These are phyloP conservation scores for Aegilops bicornis DNA, from an alignment of 176 grass and related monocot species.

Conservation along the genomic window DNA sequence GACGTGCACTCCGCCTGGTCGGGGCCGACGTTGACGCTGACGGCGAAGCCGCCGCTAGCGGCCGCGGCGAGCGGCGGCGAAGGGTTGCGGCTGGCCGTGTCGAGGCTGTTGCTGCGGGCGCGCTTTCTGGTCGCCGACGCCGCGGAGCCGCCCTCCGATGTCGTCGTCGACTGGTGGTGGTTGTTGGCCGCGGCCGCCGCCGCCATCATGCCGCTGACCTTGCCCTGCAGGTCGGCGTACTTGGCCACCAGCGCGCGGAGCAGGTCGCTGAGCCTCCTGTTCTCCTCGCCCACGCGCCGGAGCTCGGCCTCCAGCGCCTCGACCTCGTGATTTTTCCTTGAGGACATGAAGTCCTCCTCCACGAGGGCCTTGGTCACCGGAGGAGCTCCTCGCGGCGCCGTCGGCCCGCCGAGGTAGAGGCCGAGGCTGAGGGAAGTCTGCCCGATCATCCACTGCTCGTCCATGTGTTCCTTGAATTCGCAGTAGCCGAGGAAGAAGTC, in stretches of 20 bases:
- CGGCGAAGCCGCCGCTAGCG: neutral
- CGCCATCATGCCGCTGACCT: conserved; percentile 43
- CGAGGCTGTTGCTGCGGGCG: conserved; percentile 48
- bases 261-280: conserved; percentile 52
- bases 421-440: neutral
- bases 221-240: conserved; percentile 48
- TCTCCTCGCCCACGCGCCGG: conserved; percentile 57
- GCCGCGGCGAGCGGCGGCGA: neutral
- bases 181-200: neutral
- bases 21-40: neutral
- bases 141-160: conserved; percentile 49
- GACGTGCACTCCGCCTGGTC: conserved; percentile 49
- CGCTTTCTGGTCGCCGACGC: conserved; percentile 48
- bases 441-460: conserved; percentile 49
- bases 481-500: neutral
- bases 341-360: conserved; percentile 51
- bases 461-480: conserved; percentile 13
- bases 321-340: conserved; percentile 45
- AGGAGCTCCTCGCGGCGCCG: neutral
- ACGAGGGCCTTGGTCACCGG: conserved; percentile 20
- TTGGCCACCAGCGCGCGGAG: conserved; percentile 49
- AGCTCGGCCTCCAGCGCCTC: conserved; percentile 57
- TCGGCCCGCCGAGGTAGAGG: conserved; percentile 49
- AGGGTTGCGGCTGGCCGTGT: conserved; percentile 31
- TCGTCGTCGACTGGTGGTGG: conserved; percentile 4